phyloP scores from a whole-genome alignment of 441 rosid genomes.

The Raphanus hybrid region DNA sequence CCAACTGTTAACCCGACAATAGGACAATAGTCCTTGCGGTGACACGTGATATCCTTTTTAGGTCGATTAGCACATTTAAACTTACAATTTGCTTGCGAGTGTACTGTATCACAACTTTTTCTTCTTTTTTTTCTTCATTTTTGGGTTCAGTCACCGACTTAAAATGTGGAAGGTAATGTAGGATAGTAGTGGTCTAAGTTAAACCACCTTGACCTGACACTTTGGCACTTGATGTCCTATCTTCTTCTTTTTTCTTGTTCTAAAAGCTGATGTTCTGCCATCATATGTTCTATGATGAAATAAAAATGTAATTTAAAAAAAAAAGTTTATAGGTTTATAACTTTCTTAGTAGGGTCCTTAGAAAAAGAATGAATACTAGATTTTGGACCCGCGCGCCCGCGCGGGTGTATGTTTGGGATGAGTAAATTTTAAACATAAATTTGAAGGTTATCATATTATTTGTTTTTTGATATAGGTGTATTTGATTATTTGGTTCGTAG shows the following conservation, averaged over 20 bases:
- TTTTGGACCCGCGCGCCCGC: too few relatives aligned
- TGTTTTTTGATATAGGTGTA: too few relatives aligned
- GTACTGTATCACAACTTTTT: neutral
- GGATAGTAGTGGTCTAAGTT: slow-evolving; percentile 33
- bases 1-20: slow-evolving; percentile 6
- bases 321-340: neutral
- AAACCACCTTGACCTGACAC: slow-evolving; percentile 41
- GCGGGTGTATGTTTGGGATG: too few relatives aligned
- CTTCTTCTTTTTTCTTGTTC: neutral
- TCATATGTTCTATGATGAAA: slow-evolving; percentile 1
- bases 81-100: neutral
- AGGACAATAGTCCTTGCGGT: neutral
- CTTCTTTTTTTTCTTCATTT: neutral
- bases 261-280: too few relatives aligned
- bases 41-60: neutral
- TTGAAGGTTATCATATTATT: too few relatives aligned
- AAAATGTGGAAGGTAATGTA: slow-evolving; percentile 32
- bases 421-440: too few relatives aligned
- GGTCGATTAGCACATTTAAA: neutral
- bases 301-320: neutral
- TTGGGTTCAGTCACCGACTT: neutral
- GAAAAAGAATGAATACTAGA: neutral
- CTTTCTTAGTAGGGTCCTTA: neutral
- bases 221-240: slow-evolving; percentile 36
- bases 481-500: too few relatives aligned